Percentiles rank a stretch among this genome's conserved stretches.
These are phyloP conservation scores for Moesziomyces sp. DNA, from an alignment of 1,284 basidiomycete genomes.

Conservation along the genomic window DNA sequence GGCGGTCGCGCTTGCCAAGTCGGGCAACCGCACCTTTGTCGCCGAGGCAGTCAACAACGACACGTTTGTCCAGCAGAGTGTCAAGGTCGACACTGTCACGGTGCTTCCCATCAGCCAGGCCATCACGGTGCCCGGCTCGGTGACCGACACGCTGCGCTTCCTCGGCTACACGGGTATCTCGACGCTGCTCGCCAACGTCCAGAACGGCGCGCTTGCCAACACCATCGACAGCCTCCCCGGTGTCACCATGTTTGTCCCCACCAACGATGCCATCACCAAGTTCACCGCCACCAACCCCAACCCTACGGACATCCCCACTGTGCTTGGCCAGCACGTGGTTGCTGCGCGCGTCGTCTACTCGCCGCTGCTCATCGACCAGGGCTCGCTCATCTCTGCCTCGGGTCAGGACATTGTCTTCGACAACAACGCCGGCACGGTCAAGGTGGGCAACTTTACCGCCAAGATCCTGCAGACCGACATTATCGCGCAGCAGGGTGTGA, in stretches of 20 bases:
- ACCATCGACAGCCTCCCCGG: conserved; percentile 47
- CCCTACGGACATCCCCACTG: conserved; percentile 29
- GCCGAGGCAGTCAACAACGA: conserved; percentile 53
- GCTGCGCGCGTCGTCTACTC: conserved; percentile 51
- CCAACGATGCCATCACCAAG: conserved; percentile 37
- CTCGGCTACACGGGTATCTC: conserved; percentile 26
- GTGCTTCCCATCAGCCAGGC: conserved; percentile 49
- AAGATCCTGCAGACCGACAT: conserved; percentile 55
- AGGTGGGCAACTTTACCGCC: conserved; percentile 48
- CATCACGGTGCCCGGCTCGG: conserved; percentile 51
- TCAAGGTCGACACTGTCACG: conserved; percentile 38
- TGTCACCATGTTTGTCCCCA: conserved; percentile 55
- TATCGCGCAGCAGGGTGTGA: conserved; percentile 50
- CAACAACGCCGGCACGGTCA: conserved; percentile 40
- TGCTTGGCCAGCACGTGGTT: conserved; percentile 53
- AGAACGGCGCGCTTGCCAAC: conserved; percentile 28
- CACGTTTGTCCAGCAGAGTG: conserved; percentile 11
- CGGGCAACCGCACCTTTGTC: conserved; percentile 17
- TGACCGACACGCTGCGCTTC: conserved; percentile 42
- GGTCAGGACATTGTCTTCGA: conserved; percentile 55
- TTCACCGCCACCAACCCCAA: conserved; percentile 31
- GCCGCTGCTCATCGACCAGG: conserved; percentile 49
- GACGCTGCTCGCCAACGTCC: conserved; percentile 27
- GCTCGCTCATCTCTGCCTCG: conserved; percentile 43
- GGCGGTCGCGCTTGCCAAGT: conserved; percentile 46